Evolutionary conservation across 2,329 filamentous ascomycete genomes (phyloP).

Genomic region (Penicillium hesseltinei): DNA sequence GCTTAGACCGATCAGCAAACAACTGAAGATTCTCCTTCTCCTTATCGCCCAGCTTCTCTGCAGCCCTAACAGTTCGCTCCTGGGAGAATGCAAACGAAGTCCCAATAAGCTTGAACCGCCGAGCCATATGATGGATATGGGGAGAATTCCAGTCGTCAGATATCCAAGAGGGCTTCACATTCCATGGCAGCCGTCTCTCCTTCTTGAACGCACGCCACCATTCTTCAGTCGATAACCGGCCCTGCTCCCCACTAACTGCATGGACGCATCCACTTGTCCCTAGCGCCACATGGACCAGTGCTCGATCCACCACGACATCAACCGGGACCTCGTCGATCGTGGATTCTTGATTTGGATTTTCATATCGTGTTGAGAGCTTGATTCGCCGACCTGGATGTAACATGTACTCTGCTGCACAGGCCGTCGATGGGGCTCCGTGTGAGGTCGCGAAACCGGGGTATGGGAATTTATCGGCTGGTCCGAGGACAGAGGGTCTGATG

Average conservation of each 20-base stretch:
- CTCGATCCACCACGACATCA: constrained; percentile 25
- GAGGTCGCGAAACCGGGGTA: constrained; percentile 21
- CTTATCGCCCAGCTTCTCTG: constrained; percentile 6
- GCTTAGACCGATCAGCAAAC: constrained; percentile 21
- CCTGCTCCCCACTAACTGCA: constrained; percentile 23
- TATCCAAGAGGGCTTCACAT: constrained; percentile 17
- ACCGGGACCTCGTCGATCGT: constrained; percentile 28
- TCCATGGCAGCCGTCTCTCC: constrained; percentile 21
- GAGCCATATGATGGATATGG: constrained; percentile 19
- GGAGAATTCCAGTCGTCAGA: constrained; percentile 21
- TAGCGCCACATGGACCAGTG: constrained; percentile 18
- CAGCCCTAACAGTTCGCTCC: constrained; percentile 12
- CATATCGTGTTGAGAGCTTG: constrained; percentile 14
- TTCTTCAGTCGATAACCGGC: constrained; percentile 17
- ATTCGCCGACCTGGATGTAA: constrained; percentile 21
- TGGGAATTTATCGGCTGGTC: constrained; percentile 23
- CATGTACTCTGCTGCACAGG: constrained; percentile 20
- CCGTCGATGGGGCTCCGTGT: constrained; percentile 18
- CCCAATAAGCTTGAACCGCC: constrained; percentile 23
- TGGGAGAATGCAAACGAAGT: constrained; percentile 23
- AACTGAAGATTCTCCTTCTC: constrained; percentile 11
- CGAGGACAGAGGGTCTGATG: constrained; percentile 24
- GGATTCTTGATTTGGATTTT: constrained; percentile 18
- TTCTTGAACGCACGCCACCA: constrained; percentile 24
- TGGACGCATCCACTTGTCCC: constrained; percentile 21